Base-by-base conservation (phyloP, 306 rosid species). In the Cicer chorassanicum region DNA sequence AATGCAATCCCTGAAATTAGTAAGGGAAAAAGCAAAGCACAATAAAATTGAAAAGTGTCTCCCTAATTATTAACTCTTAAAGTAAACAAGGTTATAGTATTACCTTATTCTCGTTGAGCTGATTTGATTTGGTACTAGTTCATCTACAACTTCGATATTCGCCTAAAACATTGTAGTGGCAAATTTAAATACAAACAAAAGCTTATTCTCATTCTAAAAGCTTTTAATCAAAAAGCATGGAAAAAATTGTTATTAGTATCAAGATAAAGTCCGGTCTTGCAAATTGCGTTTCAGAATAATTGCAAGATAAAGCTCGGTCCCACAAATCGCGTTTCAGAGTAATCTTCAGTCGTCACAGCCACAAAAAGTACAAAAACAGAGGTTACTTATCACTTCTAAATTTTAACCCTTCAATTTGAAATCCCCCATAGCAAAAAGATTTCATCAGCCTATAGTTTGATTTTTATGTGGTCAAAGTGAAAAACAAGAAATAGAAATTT, bases 101-200 rank as follows among this genome's bases (percentile, higher is more conserved):
- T 85, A 90, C 60, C 60, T 85, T 78, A 91, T 2, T 88, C 91
- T 88, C 12, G 98, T 86, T 70, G 98, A 93, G 65, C 97, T 91
- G 69, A 89, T 88, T 71, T 89, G 93, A 83, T 93, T 93, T 57
- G 97, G 91, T 18, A 89, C 86, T 70, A 88, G 79, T 48, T 93
- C 91, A 80, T 91, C 91, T 65, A 91, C 88, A 14, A 88, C 82
- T 85, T 81, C 86, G 75, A 93, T 89, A 74, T 91, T 86, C 10
- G 64, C 88, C 97, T 93, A 42, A 65, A 82, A 69, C 64, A 53
- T 45, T 62, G 16, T 21, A 80, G 34, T 39, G 44, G 68, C 50
- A 54, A 65, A 16, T 10, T 73, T 65, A 40, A 53, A 68, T 56
- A 46, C 3, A 21, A 15, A 54, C 24, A 61, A 81, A 49, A 19